Conservation (phyloP, 1,139 yeast genomes). For the Sugiyamaella japonica region DNA sequence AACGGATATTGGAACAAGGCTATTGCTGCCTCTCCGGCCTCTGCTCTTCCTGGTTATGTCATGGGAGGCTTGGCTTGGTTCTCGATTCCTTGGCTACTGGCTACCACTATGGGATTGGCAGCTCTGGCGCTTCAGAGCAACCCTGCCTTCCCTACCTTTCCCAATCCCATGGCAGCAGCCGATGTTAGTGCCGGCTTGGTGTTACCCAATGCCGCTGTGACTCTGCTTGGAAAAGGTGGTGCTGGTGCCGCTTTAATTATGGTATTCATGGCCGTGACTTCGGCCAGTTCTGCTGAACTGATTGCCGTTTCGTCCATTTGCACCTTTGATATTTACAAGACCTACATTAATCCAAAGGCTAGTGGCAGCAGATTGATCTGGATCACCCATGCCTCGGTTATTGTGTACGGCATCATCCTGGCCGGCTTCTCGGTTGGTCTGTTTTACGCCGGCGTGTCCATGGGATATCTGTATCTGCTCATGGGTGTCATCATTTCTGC, state of each 20-base stretch:
- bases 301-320: constrained; percentile 82
- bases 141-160: constrained; percentile 76
- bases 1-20: constrained; percentile 87
- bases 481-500: constrained; percentile 88
- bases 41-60: constrained; percentile 87
- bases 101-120: constrained; percentile 83
- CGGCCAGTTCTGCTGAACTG: constrained; percentile 67
- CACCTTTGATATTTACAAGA: constrained; percentile 82
- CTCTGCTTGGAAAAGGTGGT: constrained; percentile 82
- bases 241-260: constrained; percentile 75
- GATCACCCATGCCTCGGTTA: constrained; percentile 66
- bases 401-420: constrained; percentile 67
- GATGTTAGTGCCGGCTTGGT: constrained; percentile 81
- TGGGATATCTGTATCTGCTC: constrained; percentile 67
- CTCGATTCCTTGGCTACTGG: constrained; percentile 78
- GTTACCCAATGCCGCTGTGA: constrained; percentile 82
- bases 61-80: constrained; percentile 93
- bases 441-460: constrained; percentile 74
- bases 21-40: constrained; percentile 79
- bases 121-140: constrained; percentile 68
- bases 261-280: constrained; percentile 76
- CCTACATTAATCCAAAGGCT: constrained; percentile 76
- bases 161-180: constrained; percentile 57
- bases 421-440: constrained; percentile 82
- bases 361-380: constrained; percentile 66